Base-by-base conservation (phyloP, 306 rosid genomes). In the Begonia masoniana region DNA sequence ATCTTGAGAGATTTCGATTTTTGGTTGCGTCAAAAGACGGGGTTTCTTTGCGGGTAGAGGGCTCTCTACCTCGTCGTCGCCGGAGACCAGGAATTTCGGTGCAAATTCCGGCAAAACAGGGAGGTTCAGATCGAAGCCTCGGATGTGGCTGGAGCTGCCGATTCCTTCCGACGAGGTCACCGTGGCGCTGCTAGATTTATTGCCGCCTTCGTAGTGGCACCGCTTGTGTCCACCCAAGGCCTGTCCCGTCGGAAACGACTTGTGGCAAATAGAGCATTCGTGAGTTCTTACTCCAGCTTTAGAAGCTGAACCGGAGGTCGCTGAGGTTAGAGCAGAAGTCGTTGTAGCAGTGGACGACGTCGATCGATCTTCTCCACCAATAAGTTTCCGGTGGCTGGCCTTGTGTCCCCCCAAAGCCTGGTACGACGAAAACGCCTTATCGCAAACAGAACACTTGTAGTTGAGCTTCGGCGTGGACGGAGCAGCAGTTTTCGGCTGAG, bases 181-280 rank as follows among this genome's bases (percentile, higher is more conserved):
- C 71, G 52, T 68, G 56, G 72, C 67, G 57, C 42, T 59, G 50
- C 12, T 54, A 42, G 39, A 31, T 31, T 31, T 31, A 31, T 31
- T 31, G 7, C 84, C 92, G 9, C 88, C 96, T 16, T 91, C 94
- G 46, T 91, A 91, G 84, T 91, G 94, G 69, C 96, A 80, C 7
- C 99, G 85, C 70, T 91, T 91, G 81, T 91, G 99, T 5, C 99
- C 96, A 2, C 99, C 99, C 12, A 91, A 64, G 39, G 96, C 96
- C 66, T 91, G 99, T 0, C 99, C 99, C 0, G 96, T 83, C 0
- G 94, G 78, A 47, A 86, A 86, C 14, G 72, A 51, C 81, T 86
- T 91, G 68, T 86, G 84, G 58, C 99, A 91, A 62, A 91, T 87
- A 41, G 83, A 69, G 57, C 99, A 86, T 69, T 77, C 81, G 53